Evolutionary conservation across 2,329 filamentous ascomycete genomes (phyloP).

Genomic region (Diaporthe velutina): DNA sequence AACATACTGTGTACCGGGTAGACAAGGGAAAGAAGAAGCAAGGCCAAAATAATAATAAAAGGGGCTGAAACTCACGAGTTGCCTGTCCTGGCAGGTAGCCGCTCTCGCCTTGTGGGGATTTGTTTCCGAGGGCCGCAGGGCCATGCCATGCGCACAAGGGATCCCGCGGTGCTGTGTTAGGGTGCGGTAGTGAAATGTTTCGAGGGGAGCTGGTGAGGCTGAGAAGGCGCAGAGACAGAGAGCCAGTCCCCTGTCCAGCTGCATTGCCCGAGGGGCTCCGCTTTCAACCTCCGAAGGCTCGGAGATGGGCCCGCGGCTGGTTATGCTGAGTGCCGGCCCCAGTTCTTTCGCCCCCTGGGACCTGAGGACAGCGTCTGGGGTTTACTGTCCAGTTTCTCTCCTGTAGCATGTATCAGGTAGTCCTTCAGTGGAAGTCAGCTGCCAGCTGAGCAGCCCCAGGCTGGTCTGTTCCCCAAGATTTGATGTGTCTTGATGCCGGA

Average conservation of each 20-base stretch:
- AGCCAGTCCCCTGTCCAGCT: constrained; percentile 21
- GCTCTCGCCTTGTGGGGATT: constrained; percentile 32
- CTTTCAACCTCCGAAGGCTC: constrained; percentile 30
- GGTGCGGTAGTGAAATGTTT: not conserved
- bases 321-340: constrained; percentile 29
- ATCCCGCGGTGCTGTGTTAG: not conserved
- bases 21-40: not conserved
- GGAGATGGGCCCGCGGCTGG: constrained; percentile 28
- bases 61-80: constrained; percentile 33
- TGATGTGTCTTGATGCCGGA: not conserved
- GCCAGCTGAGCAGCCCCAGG: not conserved
- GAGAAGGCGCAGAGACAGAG: constrained; percentile 14
- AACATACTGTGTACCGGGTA: not conserved
- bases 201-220: not conserved
- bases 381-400: not conserved
- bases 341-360: constrained; percentile 11
- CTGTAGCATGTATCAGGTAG: not conserved
- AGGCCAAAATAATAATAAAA: not conserved
- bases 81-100: constrained; percentile 19
- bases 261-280: constrained; percentile 20
- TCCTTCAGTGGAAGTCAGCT: not conserved
- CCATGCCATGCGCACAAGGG: constrained; percentile 1
- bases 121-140: constrained; percentile 10
- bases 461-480: not conserved
- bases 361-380: not conserved